Percentiles rank a stretch among this genome's conserved stretches.
Evolutionary conservation across 2,329 filamentous ascomycete species (phyloP).

Genomic region (Penicillium sp.): DNA sequence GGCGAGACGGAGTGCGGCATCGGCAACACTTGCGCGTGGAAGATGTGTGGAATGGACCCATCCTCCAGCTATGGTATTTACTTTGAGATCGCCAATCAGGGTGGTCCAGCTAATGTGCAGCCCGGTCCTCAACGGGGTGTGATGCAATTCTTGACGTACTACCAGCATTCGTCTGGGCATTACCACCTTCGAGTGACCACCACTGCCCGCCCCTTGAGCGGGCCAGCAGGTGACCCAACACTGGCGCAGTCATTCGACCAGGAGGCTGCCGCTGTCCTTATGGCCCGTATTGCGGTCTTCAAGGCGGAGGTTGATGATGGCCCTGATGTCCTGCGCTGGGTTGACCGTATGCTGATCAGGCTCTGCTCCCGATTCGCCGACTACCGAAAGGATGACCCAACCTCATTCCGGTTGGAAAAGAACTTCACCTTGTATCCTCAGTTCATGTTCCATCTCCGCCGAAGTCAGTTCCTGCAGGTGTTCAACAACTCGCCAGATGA

Average conservation of each 20-base stretch:
- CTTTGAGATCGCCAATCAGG: slow-evolving; percentile 95
- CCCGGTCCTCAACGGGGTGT: slow-evolving; percentile 87
- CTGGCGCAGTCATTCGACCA: slow-evolving; percentile 98
- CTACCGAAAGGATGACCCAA: slow-evolving; percentile 96
- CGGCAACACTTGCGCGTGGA: slow-evolving; percentile 98
- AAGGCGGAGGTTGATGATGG: slow-evolving; percentile 98
- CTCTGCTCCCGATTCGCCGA: slow-evolving; percentile 95
- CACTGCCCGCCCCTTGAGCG: slow-evolving; percentile 83
- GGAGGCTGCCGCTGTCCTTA: slow-evolving; percentile 92
- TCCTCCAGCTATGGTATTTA: slow-evolving; percentile 92
- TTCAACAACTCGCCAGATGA: slow-evolving; percentile 99
- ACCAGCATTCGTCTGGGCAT: slow-evolving; percentile 93
- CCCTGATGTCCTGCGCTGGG: slow-evolving; percentile 96
- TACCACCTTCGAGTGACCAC: slow-evolving; percentile 96
- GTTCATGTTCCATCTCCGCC: slow-evolving; percentile 98
- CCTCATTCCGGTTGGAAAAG: slow-evolving; percentile 94
- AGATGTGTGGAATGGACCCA: slow-evolving; percentile 98
- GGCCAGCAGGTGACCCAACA: slow-evolving; percentile 87
- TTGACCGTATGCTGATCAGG: slow-evolving; percentile 96
- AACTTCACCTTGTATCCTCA: slow-evolving; percentile 99
- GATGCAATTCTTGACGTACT: slow-evolving; percentile 98
- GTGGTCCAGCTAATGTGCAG: slow-evolving; percentile 77
- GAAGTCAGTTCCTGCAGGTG: slow-evolving; percentile 95
- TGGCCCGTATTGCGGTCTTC: slow-evolving; percentile 99
- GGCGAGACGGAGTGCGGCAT: slow-evolving; percentile 98